Conservation (phyloP, 2,329 filamentous ascomycete genomes). For the Aspergillus awamori region DNA sequence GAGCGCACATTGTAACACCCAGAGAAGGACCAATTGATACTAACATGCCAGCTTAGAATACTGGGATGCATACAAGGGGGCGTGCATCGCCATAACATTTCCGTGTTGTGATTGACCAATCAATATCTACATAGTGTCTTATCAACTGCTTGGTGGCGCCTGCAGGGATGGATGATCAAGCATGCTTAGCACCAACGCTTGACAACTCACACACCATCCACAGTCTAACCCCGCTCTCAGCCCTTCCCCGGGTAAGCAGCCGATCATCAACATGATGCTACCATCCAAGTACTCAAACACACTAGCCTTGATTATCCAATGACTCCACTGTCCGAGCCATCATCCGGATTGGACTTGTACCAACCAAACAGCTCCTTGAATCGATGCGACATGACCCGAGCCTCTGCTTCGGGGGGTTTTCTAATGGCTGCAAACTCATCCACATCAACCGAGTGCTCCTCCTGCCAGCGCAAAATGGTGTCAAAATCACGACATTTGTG, state of each 20-base stretch:
- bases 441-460: background rate
- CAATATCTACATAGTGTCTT: background rate
- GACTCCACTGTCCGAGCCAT: background rate
- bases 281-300: background rate
- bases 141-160: background rate
- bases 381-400: constrained; percentile 2
- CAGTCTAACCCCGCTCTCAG: background rate
- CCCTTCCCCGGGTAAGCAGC: background rate
- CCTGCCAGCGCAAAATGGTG: background rate
- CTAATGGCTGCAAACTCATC: background rate
- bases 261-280: background rate
- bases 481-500: constrained; percentile 9
- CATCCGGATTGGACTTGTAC: background rate
- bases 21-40: background rate
- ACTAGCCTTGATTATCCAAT: background rate
- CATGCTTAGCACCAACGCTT: background rate
- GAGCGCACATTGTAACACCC: background rate
- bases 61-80: background rate
- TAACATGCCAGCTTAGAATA: background rate
- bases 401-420: background rate
- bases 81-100: background rate
- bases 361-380: constrained; percentile 8
- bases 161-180: background rate
- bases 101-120: background rate
- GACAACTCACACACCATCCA: background rate